Evolutionary conservation across 208 protist species (phyloP).

Genomic region (Leishmania turanica): DNA sequence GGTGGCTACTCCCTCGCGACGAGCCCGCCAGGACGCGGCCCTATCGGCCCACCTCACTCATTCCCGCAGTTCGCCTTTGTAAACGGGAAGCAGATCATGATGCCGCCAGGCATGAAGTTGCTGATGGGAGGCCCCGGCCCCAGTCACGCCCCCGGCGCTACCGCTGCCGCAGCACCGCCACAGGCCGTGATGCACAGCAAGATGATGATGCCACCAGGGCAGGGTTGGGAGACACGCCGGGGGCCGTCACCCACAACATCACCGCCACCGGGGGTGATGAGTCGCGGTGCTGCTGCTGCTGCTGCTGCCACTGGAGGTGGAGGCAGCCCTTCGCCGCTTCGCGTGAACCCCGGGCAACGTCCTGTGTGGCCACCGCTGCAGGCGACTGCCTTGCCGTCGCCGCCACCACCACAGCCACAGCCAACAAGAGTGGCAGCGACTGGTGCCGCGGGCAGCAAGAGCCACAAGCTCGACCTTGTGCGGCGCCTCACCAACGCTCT

Average conservation of each 20-base stretch:
- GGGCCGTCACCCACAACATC: neutral
- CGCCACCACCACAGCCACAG: neutral
- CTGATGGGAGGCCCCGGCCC: neutral
- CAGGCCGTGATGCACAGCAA: neutral
- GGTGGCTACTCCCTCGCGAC: neutral
- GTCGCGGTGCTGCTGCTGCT: neutral
- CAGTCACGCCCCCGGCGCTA: neutral
- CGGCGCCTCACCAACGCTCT: conserved; percentile 9
- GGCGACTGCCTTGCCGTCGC: neutral
- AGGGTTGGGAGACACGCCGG: no score
- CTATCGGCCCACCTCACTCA: neutral
- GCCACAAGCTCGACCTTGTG: neutral
- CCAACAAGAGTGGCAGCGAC: conserved; percentile 6
- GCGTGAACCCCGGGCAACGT: neutral
- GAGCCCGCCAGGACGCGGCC: neutral
- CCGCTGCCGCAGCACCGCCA: neutral
- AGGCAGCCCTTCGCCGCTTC: neutral
- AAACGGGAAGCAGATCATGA: conserved; percentile 36
- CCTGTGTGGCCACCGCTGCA: neutral
- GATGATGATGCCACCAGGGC: conserved; percentile 9
- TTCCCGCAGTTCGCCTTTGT: conserved; percentile 12
- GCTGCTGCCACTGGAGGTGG: neutral
- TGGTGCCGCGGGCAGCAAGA: neutral
- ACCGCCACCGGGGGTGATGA: neutral
- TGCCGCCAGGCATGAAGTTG: conserved; percentile 31